A percentile compares a stretch with the other conserved stretches of the same genome.
Conservation (phyloP, 306 rosid genomes). For the Quercus glauca region DNA sequence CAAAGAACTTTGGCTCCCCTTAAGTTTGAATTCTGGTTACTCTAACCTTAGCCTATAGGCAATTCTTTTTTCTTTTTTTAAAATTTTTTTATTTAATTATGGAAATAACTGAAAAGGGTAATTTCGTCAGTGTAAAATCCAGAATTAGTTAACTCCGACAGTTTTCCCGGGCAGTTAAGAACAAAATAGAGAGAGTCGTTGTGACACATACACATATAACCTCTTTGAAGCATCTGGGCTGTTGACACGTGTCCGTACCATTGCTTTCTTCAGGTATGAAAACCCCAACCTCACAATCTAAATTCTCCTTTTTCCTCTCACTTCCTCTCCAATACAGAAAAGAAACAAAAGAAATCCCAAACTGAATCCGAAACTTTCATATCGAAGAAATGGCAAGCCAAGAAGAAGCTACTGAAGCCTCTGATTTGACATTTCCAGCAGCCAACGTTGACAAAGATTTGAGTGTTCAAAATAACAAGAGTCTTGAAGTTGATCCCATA, state of each 20-base stretch:
- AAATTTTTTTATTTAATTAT: no score
- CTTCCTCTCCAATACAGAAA: neutral
- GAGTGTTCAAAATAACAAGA: slow-evolving; percentile 28
- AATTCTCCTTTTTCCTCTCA: neutral
- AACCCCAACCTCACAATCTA: neutral
- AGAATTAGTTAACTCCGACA: slow-evolving; percentile 15
- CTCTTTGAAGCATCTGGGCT: slow-evolving; percentile 14
- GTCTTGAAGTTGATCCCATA: slow-evolving; percentile 39
- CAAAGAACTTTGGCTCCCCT: no score
- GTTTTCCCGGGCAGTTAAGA: slow-evolving; percentile 26
- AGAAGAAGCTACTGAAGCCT: slow-evolving; percentile 1
- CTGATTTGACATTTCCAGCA: slow-evolving; percentile 39
- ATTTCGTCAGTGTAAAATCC: neutral
- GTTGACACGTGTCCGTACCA: slow-evolving; percentile 25
- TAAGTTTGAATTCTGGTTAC: no score
- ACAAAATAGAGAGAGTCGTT: neutral
- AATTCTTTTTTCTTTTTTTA: no score
- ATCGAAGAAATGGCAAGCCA: slow-evolving; percentile 42
- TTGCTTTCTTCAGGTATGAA: slow-evolving; percentile 8
- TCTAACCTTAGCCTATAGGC: no score
- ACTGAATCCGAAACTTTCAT: neutral
- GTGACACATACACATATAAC: slow-evolving; percentile 17
- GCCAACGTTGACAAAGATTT: slow-evolving; percentile 38
- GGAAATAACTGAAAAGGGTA: neutral
- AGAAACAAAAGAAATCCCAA: slow-evolving; percentile 6